These are phyloP conservation scores for Gamarada debralockiae DNA, from an alignment of 495 filamentous ascomycete genomes.

Conservation along the genomic window DNA sequence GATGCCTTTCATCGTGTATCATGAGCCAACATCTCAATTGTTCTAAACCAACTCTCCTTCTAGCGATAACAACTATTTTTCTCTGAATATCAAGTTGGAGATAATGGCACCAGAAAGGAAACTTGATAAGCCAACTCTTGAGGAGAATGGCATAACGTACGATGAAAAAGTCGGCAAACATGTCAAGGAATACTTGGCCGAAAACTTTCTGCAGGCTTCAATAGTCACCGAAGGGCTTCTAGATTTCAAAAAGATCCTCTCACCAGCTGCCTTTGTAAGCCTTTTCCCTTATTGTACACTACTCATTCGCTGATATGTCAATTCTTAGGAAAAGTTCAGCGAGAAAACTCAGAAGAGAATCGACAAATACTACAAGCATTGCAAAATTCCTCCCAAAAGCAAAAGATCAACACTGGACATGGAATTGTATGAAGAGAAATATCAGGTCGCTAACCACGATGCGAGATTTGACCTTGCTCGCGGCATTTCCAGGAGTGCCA, in stretches of 20 bases:
- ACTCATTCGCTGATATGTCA: neutral
- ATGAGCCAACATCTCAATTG: too few relatives aligned
- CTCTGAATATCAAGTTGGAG: too few relatives aligned
- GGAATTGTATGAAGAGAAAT: slow-evolving; percentile 4
- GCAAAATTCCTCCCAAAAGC: neutral
- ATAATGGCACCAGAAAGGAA: too few relatives aligned
- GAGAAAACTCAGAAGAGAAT: neutral
- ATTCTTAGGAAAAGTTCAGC: neutral
- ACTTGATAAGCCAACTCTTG: too few relatives aligned
- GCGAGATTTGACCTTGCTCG: neutral
- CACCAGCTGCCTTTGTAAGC: neutral
- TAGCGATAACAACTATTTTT: too few relatives aligned
- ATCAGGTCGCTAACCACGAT: slow-evolving; percentile 1
- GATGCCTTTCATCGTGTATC: too few relatives aligned
- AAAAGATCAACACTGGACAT: neutral
- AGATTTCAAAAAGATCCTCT: slow-evolving; percentile 5
- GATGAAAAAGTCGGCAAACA: neutral
- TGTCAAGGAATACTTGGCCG: neutral
- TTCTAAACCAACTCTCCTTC: too few relatives aligned
- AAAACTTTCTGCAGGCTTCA: neutral
- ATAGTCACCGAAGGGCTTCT: slow-evolving; percentile 2
- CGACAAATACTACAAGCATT: neutral
- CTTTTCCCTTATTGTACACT: too few relatives aligned
- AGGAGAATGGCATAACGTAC: neutral
- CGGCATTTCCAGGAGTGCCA: neutral